Evolutionary conservation across 164 flowering plant genomes (phyloP).

Genomic region (Kingdonia uniflora): DNA sequence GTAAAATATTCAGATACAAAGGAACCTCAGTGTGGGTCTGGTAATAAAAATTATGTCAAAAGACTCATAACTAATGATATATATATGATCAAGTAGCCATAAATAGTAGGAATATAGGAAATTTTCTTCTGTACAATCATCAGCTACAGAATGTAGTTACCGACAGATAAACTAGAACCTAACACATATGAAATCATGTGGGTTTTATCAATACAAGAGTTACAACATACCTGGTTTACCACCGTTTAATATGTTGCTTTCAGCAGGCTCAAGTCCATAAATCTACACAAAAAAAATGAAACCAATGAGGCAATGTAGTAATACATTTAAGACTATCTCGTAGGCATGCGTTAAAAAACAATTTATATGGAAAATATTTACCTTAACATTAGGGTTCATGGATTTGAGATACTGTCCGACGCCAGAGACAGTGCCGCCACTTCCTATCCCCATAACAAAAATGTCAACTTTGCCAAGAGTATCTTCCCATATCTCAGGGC

Average conservation of each 20-base stretch:
- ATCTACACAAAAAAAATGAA: slow-evolving; percentile 28
- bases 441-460: slow-evolving; percentile 95
- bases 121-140: too few species aligned
- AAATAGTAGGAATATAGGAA: too few species aligned
- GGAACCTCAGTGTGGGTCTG: neutral
- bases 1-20: neutral
- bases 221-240: slow-evolving; percentile 77
- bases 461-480: slow-evolving; percentile 85
- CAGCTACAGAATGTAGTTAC: too few species aligned
- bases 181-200: too few species aligned
- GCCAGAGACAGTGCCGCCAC: slow-evolving; percentile 94
- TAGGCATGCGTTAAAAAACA: too few species aligned
- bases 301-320: too few species aligned
- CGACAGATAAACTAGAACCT: too few species aligned
- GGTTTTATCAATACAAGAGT: too few species aligned
- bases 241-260: slow-evolving; percentile 80
- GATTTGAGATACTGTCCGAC: slow-evolving; percentile 88
- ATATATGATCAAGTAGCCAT: too few species aligned
- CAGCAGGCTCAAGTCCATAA: slow-evolving; percentile 92
- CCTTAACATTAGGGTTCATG: slow-evolving; percentile 88
- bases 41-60: too few species aligned
- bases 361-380: slow-evolving; percentile 12
- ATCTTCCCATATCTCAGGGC: slow-evolving; percentile 98
- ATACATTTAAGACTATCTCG: too few species aligned
- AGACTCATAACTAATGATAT: too few species aligned